phyloP scores from a whole-genome alignment of 306 rosid genomes.

The Coriaria nepalensis region DNA sequence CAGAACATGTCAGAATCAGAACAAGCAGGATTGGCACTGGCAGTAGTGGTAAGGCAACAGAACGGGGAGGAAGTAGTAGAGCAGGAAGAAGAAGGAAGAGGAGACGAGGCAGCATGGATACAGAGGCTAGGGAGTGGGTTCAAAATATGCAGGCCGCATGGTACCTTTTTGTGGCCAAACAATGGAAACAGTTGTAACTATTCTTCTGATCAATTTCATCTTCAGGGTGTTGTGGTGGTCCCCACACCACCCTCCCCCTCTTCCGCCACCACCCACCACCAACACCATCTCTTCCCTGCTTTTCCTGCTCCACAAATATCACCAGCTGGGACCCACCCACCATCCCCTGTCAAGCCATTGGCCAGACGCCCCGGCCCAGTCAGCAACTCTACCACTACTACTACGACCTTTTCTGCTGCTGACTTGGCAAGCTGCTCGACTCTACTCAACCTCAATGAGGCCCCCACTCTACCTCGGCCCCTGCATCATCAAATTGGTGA shows the following conservation, averaged over 20 bases:
- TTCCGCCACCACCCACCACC: slow-evolving; percentile 16
- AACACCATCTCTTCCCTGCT: slow-evolving; percentile 12
- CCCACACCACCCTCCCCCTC: slow-evolving; percentile 59
- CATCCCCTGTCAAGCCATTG: slow-evolving; percentile 55
- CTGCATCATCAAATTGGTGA: slow-evolving; percentile 8
- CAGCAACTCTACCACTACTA: slow-evolving; percentile 27
- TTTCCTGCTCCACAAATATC: slow-evolving; percentile 5
- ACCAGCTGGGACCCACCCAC: slow-evolving; percentile 14
- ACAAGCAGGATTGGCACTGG: slow-evolving; percentile 11
- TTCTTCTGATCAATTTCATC: slow-evolving; percentile 22
- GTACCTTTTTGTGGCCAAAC: slow-evolving; percentile 61
- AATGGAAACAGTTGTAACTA: slow-evolving; percentile 20
- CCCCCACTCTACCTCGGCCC: slow-evolving; percentile 11
- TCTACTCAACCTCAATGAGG: slow-evolving; percentile 53
- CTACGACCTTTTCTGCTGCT: background rate
- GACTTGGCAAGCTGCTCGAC: slow-evolving; percentile 2
- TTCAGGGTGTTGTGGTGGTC: slow-evolving; percentile 27
- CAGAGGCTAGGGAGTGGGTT: slow-evolving; percentile 71
- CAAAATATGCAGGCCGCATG: slow-evolving; percentile 64
- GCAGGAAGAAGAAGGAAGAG: slow-evolving; percentile 17
- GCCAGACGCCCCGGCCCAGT: slow-evolving; percentile 48
- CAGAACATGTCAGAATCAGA: slow-evolving; percentile 29
- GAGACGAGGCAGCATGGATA: slow-evolving; percentile 43
- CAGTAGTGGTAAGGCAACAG: slow-evolving; percentile 17
- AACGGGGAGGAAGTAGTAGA: slow-evolving; percentile 15